These are phyloP conservation scores for Ophiostoma montium DNA, from an alignment of 2,329 filamentous ascomycete genomes.

Conservation along the genomic window DNA sequence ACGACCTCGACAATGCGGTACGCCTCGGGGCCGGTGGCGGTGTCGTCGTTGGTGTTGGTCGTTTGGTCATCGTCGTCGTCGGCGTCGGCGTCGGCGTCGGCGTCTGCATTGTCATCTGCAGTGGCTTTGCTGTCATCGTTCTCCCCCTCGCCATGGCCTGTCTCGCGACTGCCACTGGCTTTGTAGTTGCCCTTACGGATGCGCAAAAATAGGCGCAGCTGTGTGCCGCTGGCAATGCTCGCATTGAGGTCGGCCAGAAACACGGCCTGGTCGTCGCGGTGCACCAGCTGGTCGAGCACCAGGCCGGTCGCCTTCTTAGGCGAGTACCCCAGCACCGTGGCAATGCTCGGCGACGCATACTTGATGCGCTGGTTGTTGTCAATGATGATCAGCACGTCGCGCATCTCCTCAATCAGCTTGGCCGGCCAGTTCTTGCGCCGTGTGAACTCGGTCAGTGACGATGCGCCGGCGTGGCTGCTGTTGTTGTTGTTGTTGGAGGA, in stretches of 20 bases:
- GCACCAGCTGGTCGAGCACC: slow-evolving; percentile 70
- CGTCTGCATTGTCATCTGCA: background rate
- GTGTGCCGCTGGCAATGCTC: slow-evolving; percentile 66
- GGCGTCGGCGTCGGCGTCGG: background rate
- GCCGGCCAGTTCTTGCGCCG: slow-evolving; percentile 67
- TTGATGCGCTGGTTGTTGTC: slow-evolving; percentile 71
- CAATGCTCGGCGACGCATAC: slow-evolving; percentile 72
- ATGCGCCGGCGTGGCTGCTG: background rate
- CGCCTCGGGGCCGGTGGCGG: slow-evolving; percentile 39
- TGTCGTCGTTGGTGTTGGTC: background rate
- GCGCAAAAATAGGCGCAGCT: slow-evolving; percentile 71
- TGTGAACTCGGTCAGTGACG: slow-evolving; percentile 40
- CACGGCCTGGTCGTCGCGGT: slow-evolving; percentile 69
- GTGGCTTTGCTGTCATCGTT: background rate
- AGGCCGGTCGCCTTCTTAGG: slow-evolving; percentile 56
- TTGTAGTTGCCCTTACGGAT: slow-evolving; percentile 21
- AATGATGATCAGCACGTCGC: slow-evolving; percentile 77
- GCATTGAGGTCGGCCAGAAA: slow-evolving; percentile 83
- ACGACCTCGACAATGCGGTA: slow-evolving; percentile 82
- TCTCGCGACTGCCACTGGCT: no score
- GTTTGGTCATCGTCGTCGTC: slow-evolving; percentile 43
- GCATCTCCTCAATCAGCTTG: slow-evolving; percentile 76
- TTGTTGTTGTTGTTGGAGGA: no score
- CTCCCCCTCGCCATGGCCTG: background rate
- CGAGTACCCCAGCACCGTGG: slow-evolving; percentile 60